Conservation (phyloP, 176 grass and related monocot genomes). For the Phyllostachys edulis region DNA sequence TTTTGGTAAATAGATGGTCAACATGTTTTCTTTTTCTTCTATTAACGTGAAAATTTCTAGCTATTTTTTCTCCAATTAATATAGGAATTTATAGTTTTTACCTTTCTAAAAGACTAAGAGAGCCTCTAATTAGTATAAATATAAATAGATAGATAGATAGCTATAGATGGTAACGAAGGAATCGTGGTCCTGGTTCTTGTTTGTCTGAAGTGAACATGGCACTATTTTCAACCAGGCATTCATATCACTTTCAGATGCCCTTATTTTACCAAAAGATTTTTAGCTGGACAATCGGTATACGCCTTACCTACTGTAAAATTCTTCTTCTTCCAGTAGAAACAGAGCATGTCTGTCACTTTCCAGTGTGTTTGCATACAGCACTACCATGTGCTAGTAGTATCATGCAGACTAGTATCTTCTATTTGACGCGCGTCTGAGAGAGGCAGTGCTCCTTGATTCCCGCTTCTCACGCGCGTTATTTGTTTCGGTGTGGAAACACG, state of each 20-base stretch:
- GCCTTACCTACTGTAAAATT: background rate
- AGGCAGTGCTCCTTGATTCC: slow-evolving; percentile 33
- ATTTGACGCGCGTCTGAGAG: too few relatives aligned
- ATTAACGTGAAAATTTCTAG: too few relatives aligned
- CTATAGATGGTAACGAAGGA: background rate
- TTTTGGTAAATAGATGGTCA: too few relatives aligned
- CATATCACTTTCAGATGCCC: background rate
- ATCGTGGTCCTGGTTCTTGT: background rate
- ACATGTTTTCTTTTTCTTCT: too few relatives aligned
- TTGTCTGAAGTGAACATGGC: background rate
- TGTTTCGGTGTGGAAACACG: slow-evolving; percentile 12
- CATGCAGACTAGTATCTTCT: too few relatives aligned
- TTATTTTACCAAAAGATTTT: background rate
- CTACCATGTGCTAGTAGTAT: too few relatives aligned
- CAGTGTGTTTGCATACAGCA: too few relatives aligned
- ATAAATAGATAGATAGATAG: too few relatives aligned
- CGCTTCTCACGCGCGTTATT: slow-evolving; percentile 36
- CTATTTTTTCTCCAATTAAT: too few relatives aligned
- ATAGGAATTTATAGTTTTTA: too few relatives aligned
- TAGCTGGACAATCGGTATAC: background rate
- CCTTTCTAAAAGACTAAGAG: too few relatives aligned
- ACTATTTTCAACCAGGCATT: background rate
- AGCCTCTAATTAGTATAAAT: too few relatives aligned
- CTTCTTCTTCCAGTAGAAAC: background rate
- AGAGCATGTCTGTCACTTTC: background rate